phyloP scores from a whole-genome alignment of 441 rosid species.

The Jatropha multifida region DNA sequence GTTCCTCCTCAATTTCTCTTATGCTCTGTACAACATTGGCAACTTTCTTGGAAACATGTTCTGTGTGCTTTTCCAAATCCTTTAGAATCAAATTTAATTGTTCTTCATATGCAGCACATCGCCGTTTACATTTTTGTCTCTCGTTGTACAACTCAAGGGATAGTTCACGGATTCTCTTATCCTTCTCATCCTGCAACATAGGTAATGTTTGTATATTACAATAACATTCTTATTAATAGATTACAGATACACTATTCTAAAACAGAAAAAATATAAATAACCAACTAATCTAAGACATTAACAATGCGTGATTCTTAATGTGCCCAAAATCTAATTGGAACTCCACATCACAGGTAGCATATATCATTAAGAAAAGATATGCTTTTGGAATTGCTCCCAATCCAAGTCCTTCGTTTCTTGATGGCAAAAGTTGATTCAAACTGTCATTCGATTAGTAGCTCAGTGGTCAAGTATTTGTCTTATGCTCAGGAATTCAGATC shows the following conservation, averaged over 20 bases:
- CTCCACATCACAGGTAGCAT: not conserved
- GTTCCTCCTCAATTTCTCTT: slow-evolving; percentile 22
- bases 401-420: not conserved
- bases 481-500: no score
- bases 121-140: no score
- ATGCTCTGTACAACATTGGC: slow-evolving; percentile 22
- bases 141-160: no score
- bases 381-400: not conserved
- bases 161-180: no score
- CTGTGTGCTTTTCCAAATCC: slow-evolving; percentile 23
- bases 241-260: not conserved
- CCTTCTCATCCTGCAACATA: no score
- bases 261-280: not conserved
- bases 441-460: no score
- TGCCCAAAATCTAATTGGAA: not conserved
- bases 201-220: not conserved
- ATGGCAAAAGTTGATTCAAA: no score
- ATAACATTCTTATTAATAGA: not conserved
- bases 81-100: slow-evolving; percentile 22
- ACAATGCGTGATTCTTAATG: not conserved
- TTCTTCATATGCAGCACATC: slow-evolving; percentile 23
- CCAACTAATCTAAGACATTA: not conserved
- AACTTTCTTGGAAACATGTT: slow-evolving; percentile 23
- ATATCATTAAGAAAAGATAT: not conserved
- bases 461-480: no score